phyloP scores from a whole-genome alignment of 352 stramenopile genomes.

The Globisporangium viniferum region DNA sequence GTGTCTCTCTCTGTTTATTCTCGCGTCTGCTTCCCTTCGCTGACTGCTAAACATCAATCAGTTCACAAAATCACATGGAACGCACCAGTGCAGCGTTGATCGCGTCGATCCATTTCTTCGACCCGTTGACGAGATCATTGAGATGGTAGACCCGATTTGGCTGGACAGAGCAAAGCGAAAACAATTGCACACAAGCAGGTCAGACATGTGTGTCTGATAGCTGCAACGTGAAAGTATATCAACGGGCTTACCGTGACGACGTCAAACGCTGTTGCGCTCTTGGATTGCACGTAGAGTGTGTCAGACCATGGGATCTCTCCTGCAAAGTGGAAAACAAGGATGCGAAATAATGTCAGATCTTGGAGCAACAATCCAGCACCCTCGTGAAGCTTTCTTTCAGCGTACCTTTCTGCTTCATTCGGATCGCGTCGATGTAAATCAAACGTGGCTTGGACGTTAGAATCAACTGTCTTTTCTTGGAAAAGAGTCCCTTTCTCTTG shows the following conservation, averaged over 20 bases:
- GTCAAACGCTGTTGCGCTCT: constrained; percentile 82
- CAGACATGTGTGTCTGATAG: neutral
- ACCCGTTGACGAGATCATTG: constrained; percentile 86
- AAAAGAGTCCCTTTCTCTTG: constrained; percentile 88
- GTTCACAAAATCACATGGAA: constrained; percentile 32
- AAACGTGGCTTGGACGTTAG: constrained; percentile 81
- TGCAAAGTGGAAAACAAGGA: neutral
- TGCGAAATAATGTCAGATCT: neutral
- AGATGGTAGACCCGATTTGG: constrained; percentile 87
- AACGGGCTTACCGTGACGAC: constrained; percentile 65
- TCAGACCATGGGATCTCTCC: constrained; percentile 86
- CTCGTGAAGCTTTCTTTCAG: neutral
- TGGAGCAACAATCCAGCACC: neutral
- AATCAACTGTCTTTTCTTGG: constrained; percentile 86
- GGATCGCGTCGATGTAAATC: constrained; percentile 90
- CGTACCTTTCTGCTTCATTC: constrained; percentile 85
- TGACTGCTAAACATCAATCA: constrained; percentile 15
- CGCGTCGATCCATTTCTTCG: constrained; percentile 88
- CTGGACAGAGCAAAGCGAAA: constrained; percentile 22
- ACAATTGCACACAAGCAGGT: neutral
- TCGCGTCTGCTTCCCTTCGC: constrained; percentile 19
- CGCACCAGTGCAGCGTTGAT: constrained; percentile 82
- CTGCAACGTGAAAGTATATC: neutral
- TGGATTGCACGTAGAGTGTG: constrained; percentile 82
- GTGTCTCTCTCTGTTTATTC: constrained; percentile 13